Evolutionary conservation across 2,329 filamentous ascomycete genomes (phyloP), one percentile per base, ranked within the genome.

Genomic region (Leptographium radiaticola): DNA sequence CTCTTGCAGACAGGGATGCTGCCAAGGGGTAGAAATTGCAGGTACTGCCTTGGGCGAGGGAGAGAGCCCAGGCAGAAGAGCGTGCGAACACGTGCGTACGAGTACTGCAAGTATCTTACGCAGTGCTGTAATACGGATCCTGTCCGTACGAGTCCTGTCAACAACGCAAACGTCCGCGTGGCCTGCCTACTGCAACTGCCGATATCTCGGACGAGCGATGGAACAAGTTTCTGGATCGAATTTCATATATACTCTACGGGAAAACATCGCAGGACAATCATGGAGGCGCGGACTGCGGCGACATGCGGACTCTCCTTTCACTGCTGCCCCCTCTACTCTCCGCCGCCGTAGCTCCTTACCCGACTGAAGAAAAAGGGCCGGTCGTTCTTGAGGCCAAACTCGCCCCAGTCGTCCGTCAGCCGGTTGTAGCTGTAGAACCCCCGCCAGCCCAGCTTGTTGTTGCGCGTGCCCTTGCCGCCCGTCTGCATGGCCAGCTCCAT

Each of bases 351-450:
- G 58, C 79, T 81, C 66, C 72, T 77, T 5, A 86, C 82, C 13
- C 82, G 71, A 62, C 81, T 85, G 60, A 84, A 86, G 63, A 83
- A 80, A 62, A 79, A 86, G 0, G 81, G 74, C 66, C 81, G 83
- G 54, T 82, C 74, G 59, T 84, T 79, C 65, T 75, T 77, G 42
- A 82, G 67, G 15, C 69, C 67, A 68, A 97, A 97, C 69, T 87
- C 85, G 5, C 76, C 87, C 86, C 87, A 93, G 68, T 96, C 90
- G 65, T 95, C 89, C 9, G 89, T 95, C 63, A 95, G 68, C 60
- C 80, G 79, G 65, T 97, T 95, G 65, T 94, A 91, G 70, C 84
- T 91, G 80, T 88, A 95, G 65, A 90, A 96, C 1, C 86, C 85
- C 62, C 86, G 85, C 91, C 93, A 98, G 0, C 74, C 71, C 51